These are phyloP conservation scores for Penicillium decumbens DNA, from an alignment of 2,329 filamentous ascomycete genomes.

Conservation along the genomic window DNA sequence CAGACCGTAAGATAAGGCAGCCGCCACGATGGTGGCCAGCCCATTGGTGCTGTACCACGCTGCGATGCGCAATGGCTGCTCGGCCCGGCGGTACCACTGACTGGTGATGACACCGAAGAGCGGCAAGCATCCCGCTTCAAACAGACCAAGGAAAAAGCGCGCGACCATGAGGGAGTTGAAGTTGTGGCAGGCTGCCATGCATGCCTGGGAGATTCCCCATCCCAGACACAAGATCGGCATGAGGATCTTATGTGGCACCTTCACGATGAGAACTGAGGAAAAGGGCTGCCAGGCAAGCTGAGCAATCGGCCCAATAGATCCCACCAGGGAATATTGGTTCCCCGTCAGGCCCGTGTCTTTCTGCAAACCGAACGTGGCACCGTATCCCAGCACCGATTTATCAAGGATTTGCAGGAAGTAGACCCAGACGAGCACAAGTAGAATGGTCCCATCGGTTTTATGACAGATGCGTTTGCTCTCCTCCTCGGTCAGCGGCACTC, in stretches of 20 bases:
- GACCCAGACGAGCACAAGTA: conserved; percentile 46
- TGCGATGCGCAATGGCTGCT: conserved; percentile 60
- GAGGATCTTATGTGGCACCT: conserved; percentile 55
- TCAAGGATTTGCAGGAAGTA: conserved; percentile 53
- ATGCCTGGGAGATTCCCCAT: conserved; percentile 48
- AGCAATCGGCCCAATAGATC: conserved; percentile 56
- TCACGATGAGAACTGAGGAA: conserved; percentile 57
- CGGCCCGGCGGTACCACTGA: conserved; percentile 48
- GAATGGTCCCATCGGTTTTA: conserved; percentile 59
- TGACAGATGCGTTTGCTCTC: conserved; percentile 53
- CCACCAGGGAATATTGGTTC: conserved; percentile 55
- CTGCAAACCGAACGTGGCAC: conserved; percentile 53
- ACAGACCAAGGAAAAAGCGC: conserved; percentile 51
- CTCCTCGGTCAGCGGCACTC: conserved; percentile 30
- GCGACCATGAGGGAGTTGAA: conserved; percentile 46
- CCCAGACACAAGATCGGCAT: conserved; percentile 50
- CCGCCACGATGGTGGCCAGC: conserved; percentile 54
- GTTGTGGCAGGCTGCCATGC: conserved; percentile 47
- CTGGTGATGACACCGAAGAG: conserved; percentile 45
- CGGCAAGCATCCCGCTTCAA: conserved; percentile 50
- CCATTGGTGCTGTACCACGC: conserved; percentile 65
- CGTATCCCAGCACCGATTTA: conserved; percentile 55
- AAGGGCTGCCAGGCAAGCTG: conserved; percentile 60
- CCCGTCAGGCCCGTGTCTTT: conserved; percentile 50
- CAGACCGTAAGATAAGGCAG: conserved; percentile 54